phyloP scores from a whole-genome alignment of 495 filamentous ascomycete genomes.

The Aspergillus wentii region DNA sequence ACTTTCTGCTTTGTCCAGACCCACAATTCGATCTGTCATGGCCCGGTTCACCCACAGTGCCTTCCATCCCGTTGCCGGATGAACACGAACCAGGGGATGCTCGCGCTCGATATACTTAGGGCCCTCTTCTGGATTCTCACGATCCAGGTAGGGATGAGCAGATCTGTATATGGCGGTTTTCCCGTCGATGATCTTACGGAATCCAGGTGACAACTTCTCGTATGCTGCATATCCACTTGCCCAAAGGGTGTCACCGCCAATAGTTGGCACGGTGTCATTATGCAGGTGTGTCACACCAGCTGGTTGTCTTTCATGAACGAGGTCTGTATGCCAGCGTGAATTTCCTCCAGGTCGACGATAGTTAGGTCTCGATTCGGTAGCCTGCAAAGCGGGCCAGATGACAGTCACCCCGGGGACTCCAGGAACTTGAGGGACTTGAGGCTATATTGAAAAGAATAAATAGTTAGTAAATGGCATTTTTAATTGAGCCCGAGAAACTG shows the following conservation, averaged over 20 bases:
- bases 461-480: background rate
- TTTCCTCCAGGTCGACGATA: slow-evolving; percentile 63
- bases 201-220: slow-evolving; percentile 64
- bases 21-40: slow-evolving; percentile 61
- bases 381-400: slow-evolving; percentile 62
- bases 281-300: slow-evolving; percentile 67
- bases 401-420: slow-evolving; percentile 60
- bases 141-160: slow-evolving; percentile 63
- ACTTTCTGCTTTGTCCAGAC: slow-evolving; percentile 59
- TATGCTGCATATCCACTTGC: slow-evolving; percentile 65
- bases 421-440: slow-evolving; percentile 65
- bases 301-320: slow-evolving; percentile 66
- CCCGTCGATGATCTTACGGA: slow-evolving; percentile 68
- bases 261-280: slow-evolving; percentile 58
- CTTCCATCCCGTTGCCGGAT: slow-evolving; percentile 69
- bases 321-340: slow-evolving; percentile 64
- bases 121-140: slow-evolving; percentile 54
- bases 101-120: slow-evolving; percentile 60
- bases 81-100: slow-evolving; percentile 65
- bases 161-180: slow-evolving; percentile 61
- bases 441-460: slow-evolving; percentile 32
- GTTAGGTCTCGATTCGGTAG: slow-evolving; percentile 46
- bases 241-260: slow-evolving; percentile 71
- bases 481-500: background rate
- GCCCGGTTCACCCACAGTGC: slow-evolving; percentile 64